Evolutionary conservation across 371 early-diverging fungal genomes (phyloP), one percentile per base, ranked within the genome.

Genomic region (Rhizopus delemar): DNA sequence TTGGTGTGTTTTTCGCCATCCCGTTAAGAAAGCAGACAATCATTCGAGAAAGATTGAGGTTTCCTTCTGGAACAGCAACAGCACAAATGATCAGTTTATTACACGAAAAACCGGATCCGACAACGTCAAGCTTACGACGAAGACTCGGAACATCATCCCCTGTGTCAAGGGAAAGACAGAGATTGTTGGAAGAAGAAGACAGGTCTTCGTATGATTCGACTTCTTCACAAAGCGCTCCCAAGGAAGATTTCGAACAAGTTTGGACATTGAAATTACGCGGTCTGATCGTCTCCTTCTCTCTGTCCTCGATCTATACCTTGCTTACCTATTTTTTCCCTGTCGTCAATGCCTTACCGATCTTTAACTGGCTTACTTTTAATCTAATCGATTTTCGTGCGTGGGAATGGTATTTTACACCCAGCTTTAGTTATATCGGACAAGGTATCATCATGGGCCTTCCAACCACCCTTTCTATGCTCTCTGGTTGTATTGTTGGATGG

Each of bases 1-100:
- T 91, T 75, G 95, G 95, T 31, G 89, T 95, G 6, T 93, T 93
- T 63, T 93, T 95, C 70, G 94, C 93, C 4, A 82, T 95, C 2
- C 93, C 93, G 5, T 67, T 95, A 46, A 74, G 95, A 46, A 84
- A 80, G 36, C 92, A 93, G 61, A 89, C 87, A 0, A 87, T 92
- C 41, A 80, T 94, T 41, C 79, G 85, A 46, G 91, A 92, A 60
- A 90, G 91, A 65, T 80, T 94, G 5, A 81, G 84, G 11, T 94
- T 94, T 62, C 94, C 94, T 2, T 89, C 92, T 1, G 92, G 93
- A 2, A 91, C 93, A 13, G 93, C 91, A 0, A 89, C 95, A 3
- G 95, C 95, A 4, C 88, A 92, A 65, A 90, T 92, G 90, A 92
- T 92, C 62, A 81, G 86, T 9, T 82, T 92, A 4, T 66, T 92